Evolutionary conservation across 495 filamentous ascomycete genomes (phyloP), one percentile per base, ranked within the genome.

Genomic region (Neurospora tetraspora): DNA sequence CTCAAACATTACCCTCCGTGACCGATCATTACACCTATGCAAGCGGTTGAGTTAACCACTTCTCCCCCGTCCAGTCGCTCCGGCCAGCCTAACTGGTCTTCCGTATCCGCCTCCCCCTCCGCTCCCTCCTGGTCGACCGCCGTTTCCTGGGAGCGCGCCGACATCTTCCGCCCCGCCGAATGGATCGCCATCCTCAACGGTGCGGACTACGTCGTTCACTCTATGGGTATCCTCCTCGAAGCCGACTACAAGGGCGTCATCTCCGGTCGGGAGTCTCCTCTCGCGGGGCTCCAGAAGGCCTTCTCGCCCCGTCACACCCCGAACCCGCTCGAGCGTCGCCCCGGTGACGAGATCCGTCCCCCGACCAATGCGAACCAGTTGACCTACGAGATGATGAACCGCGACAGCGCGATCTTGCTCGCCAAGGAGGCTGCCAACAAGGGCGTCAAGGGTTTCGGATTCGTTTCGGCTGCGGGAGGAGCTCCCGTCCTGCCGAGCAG

Each of bases 331-430:
- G 82, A 83, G 72, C 78, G 82, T 68, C 74, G 82, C 39, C 84
- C 83, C 42, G 89, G 86, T 6, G 88, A 90, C 69, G 83, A 86
- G 31, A 2, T 14, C 27, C 31, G 16, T 11, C 53, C 39, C 18
- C 36, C 61, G 8, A 39, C 36, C 23, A 37, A 59, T 39, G 86
- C 89, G 77, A 89, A 89, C 23, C 92, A 97, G 82, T 81, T 97
- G 77, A 98, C 94, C 42, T 99, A 99, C 84, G 96, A 99, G 86
- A 88, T 94, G 74, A 98, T 99, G 93, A 99, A 99, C 84, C 88
- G 96, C 73, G 96, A 99, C 75, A 84, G 82, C 78, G 91, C 91
- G 14, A 91, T 98, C 74, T 87, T 90, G 69, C 85, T 99, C n/a
- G 96, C 95, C 12, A 89, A 91, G 77, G 93, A 97, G 82, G 88